A percentile compares a stretch with the other conserved stretches of the same genome.
Conservation (phyloP, 2,329 filamentous ascomycete genomes). For the Trichoderma simmonsii region DNA sequence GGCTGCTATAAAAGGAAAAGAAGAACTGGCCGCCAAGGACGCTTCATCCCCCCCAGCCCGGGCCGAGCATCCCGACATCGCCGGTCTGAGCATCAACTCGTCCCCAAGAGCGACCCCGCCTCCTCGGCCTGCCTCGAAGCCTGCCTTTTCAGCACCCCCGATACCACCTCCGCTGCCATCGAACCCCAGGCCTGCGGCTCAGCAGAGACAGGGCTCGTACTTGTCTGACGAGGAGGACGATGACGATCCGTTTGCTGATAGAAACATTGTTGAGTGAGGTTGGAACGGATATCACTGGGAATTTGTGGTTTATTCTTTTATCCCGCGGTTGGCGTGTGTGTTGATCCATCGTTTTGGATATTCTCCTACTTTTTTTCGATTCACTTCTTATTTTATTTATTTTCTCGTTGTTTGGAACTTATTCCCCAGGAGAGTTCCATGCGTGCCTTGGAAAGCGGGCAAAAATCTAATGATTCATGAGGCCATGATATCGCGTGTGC, state of each 20-base stretch:
- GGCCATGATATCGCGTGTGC: neutral
- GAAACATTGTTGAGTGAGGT: constrained; percentile 57
- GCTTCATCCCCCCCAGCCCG: constrained; percentile 38
- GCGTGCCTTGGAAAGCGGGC: neutral
- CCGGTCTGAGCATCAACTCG: constrained; percentile 41
- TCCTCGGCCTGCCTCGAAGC: constrained; percentile 39
- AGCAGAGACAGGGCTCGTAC: constrained; percentile 32
- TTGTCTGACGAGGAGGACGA: constrained; percentile 56
- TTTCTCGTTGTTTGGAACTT: neutral
- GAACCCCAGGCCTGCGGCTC: constrained; percentile 25
- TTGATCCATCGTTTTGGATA: neutral
- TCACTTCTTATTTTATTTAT: neutral
- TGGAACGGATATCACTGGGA: neutral
- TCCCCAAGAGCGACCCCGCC: constrained; percentile 46
- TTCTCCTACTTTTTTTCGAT: neutral
- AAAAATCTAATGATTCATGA: constrained; percentile 9
- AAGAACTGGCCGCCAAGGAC: constrained; percentile 35
- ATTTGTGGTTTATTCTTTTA: neutral
- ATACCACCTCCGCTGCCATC: constrained; percentile 39
- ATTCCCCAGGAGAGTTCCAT: neutral
- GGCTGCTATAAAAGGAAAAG: constrained; percentile 51
- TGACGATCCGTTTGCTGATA: constrained; percentile 84
- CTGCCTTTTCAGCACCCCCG: constrained; percentile 37
- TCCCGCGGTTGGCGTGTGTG: neutral
- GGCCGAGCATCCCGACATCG: constrained; percentile 42